These are phyloP conservation scores for Nymphaea thermarum DNA, from an alignment of 164 flowering plant species.

Conservation along the genomic window DNA sequence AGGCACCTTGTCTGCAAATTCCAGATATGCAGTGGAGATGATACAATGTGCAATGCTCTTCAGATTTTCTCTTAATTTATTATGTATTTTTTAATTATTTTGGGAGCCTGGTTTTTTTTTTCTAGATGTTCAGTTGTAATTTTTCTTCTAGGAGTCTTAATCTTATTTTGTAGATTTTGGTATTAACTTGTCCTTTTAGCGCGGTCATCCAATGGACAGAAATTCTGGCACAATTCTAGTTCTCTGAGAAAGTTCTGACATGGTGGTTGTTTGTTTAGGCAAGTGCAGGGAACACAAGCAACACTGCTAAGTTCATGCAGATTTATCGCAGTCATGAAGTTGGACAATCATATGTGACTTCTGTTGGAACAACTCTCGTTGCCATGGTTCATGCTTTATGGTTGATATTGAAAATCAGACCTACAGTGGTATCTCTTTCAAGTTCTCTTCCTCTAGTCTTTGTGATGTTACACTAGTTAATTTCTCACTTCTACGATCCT, in stretches of 20 bases:
- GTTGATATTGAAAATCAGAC: slow-evolving; percentile 67
- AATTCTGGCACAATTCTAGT: no score
- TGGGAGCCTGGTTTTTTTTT: no score
- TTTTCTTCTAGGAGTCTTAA: no score
- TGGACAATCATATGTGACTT: slow-evolving; percentile 88
- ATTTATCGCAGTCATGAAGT: slow-evolving; percentile 92
- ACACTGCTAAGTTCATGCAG: slow-evolving; percentile 46
- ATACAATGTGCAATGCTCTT: no score
- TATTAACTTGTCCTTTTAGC: no score
- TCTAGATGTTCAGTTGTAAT: no score
- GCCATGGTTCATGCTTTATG: slow-evolving; percentile 73
- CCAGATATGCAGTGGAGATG: no score
- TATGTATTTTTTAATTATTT: no score
- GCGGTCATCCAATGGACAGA: no score
- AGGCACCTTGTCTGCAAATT: no score
- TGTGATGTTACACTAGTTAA: neutral
- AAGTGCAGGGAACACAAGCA: slow-evolving; percentile 14
- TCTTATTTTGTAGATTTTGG: no score
- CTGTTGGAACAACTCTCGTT: slow-evolving; percentile 72
- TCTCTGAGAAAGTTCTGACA: neutral
- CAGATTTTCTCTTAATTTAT: no score
- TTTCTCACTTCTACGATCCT: neutral
- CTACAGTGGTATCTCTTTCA: slow-evolving; percentile 66
- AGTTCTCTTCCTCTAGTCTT: neutral
- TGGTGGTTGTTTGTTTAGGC: slow-evolving; percentile 18